Evolutionary conservation across 345 rosid genomes (phyloP).

Genomic region (Syzygium grande): DNA sequence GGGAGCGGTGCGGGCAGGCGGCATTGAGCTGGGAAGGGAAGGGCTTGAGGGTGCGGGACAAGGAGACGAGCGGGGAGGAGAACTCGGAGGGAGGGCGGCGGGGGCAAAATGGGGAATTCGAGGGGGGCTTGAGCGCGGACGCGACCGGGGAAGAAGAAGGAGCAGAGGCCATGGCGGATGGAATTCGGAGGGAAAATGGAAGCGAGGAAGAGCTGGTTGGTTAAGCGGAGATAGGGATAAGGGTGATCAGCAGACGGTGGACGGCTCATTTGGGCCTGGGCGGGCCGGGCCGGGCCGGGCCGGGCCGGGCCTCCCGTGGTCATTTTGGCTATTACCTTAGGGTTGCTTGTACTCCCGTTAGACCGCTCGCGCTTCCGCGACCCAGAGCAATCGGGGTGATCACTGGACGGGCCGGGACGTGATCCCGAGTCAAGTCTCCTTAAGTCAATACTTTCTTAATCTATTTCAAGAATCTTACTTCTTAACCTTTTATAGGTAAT

Average conservation of each 20-base stretch:
- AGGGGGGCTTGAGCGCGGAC: constrained; percentile 7
- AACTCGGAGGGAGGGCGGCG: constrained; percentile 16
- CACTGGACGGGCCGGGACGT: too few relatives aligned
- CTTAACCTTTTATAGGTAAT: too few relatives aligned
- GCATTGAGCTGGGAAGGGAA: constrained; percentile 20
- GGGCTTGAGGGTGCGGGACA: constrained; percentile 29
- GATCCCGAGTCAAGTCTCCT: too few relatives aligned
- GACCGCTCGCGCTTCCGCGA: too few relatives aligned
- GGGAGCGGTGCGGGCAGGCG: neutral
- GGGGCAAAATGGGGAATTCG: constrained; percentile 24
- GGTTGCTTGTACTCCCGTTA: too few relatives aligned
- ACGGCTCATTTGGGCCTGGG: neutral
- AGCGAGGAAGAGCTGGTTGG: neutral
- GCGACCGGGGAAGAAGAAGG: constrained; percentile 22
- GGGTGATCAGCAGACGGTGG: neutral
- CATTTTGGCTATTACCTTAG: too few relatives aligned
- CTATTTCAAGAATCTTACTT: too few relatives aligned
- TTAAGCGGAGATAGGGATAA: neutral
- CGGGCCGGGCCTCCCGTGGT: neutral
- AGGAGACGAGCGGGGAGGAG: constrained; percentile 33
- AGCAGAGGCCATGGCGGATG: constrained; percentile 27
- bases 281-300: neutral
- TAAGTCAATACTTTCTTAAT: too few relatives aligned
- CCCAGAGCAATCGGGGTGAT: too few relatives aligned
- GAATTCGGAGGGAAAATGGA: neutral